Base-by-base conservation (phyloP, 108 stramenopile species). In the Nitzschia sp. region DNA sequence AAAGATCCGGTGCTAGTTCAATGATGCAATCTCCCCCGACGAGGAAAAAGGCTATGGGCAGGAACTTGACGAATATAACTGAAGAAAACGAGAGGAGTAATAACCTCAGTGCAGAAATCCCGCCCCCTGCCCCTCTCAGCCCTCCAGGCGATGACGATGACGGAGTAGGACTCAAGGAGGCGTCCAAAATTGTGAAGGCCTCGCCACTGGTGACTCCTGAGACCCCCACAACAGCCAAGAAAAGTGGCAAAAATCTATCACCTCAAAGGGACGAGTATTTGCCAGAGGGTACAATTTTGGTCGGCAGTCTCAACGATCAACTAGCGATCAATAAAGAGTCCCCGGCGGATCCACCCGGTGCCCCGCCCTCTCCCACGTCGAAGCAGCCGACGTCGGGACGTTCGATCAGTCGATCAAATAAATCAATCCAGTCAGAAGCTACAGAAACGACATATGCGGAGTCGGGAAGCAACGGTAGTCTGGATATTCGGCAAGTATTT, bases 341-440 rank as follows among this genome's bases (percentile, higher is more conserved):
- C n/a, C n/a, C n/a, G n/a, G 13, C 6, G 38, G 38, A 42, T 42
- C 6, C 38, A 6, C 6, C 13, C 9, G 9, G 13, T 9, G 38
- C 13, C 38, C 9, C 6, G 13, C 6, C 13, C 9, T 6, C 4
- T 51, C 49, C 49, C 17, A n/a, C 21, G 4, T 9, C 4, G 18
- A 51, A 51, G 21, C 49, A 9, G 11, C 4, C n/a, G 19, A 51
- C 4, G 11, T 51, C 49, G 19, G 21, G 4, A 9, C 8, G 49
- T 4, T 51, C 49, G 11, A 62, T 62, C 42, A 38, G 23, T 24
- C 19, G 27, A 46, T 62, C 61, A 13, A 34, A 11, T 25, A 62
- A 62, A 46, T 62, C 61, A 19, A 62, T 62, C 26, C 61, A 62
- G 32, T 62, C 61, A 19, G 61, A 62, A 62, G 21, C 17, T 1